Evolutionary conservation across 2,329 filamentous ascomycete species (phyloP), one percentile per base, ranked within the genome.

Genomic region (Alternaria panax): DNA sequence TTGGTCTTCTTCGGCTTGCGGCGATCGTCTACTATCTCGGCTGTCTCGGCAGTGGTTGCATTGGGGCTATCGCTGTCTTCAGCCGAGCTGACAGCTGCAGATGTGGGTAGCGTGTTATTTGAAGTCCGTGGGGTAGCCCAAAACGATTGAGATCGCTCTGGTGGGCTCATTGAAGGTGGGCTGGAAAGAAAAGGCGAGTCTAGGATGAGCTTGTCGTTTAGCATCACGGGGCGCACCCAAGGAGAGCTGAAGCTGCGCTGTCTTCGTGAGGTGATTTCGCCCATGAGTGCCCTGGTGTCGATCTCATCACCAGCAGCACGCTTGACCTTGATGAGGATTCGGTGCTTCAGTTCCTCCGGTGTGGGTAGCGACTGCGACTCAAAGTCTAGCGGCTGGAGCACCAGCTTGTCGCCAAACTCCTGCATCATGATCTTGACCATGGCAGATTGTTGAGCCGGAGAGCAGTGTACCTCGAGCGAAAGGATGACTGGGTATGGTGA

Each of bases 381-480:
- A 2, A 86, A 84, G 61, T 92, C 87, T 18, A 97, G 78, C 0
- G 92, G 91, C 68, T 92, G 87, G 0, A 89, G 87, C 12, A 98
- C 83, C 43, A 99, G 86, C 66, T 88, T 88, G n/a, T 89, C 82
- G 27, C 91, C 91, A 75, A 97, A 96, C 9, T 91, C 87, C 28
- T 90, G 88, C 72, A 89, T 90, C 87, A 98, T 96, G 64, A 92
- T 95, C 61, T 90, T 88, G 22, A 93, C 91, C 95, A 99, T 98
- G 43, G 87, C 86, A 20, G 87, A 83, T 77, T 99, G 95, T 75
- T 98, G 95, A 12, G 88, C 83, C 2, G 88, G 81, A 67, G 87
- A 91, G 84, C 95, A 98, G 75, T 98, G 95, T 4, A 98, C 93
- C 77, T 99, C 95, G 14, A 99, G 89, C 1, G 95, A 98, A 63